Percentiles rank a stretch among this genome's conserved stretches.
phyloP scores from a whole-genome alignment of 2,329 filamentous ascomycete species.

The Pseudonectria foliicola region DNA sequence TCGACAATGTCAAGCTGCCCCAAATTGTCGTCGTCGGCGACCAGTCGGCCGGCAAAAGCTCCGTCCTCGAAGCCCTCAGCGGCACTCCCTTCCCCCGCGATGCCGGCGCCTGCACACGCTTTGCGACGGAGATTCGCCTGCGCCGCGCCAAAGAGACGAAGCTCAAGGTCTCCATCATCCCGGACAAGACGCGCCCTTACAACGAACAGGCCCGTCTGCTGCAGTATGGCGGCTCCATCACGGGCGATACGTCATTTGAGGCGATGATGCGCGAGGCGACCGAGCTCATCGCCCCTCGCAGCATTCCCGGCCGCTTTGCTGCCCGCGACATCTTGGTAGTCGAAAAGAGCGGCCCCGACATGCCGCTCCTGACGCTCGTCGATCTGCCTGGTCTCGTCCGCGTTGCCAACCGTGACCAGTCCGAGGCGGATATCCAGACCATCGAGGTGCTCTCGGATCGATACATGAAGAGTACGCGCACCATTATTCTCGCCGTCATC shows the following conservation, averaged over 20 bases:
- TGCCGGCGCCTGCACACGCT: slow-evolving; percentile 54
- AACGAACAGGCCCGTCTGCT: slow-evolving; percentile 40
- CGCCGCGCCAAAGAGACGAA: slow-evolving; percentile 37
- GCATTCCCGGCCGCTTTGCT: slow-evolving; percentile 42
- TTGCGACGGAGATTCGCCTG: slow-evolving; percentile 53
- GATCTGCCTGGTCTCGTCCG: slow-evolving; percentile 54
- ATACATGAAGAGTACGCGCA: slow-evolving; percentile 50
- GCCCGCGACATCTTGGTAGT: slow-evolving; percentile 49
- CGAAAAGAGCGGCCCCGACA: slow-evolving; percentile 51
- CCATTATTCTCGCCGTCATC: slow-evolving; percentile 49
- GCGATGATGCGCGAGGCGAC: slow-evolving; percentile 44
- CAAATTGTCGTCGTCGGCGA: slow-evolving; percentile 60
- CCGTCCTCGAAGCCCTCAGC: slow-evolving; percentile 56
- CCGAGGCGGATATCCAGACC: slow-evolving; percentile 43
- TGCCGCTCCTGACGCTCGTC: slow-evolving; percentile 53
- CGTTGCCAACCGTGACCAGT: slow-evolving; percentile 46
- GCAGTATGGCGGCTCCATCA: slow-evolving; percentile 41
- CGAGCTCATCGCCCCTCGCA: slow-evolving; percentile 43
- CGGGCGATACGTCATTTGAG: slow-evolving; percentile 39
- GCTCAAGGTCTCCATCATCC: slow-evolving; percentile 47
- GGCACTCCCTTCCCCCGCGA: slow-evolving; percentile 54
- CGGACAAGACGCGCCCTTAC: slow-evolving; percentile 40
- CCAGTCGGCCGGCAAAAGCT: slow-evolving; percentile 58
- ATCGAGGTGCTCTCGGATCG: slow-evolving; percentile 44
- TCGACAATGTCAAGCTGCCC: slow-evolving; percentile 47